Evolutionary conservation across 768 basidiomycete genomes (phyloP).

Genomic region (Aureoboletus auriporus): DNA sequence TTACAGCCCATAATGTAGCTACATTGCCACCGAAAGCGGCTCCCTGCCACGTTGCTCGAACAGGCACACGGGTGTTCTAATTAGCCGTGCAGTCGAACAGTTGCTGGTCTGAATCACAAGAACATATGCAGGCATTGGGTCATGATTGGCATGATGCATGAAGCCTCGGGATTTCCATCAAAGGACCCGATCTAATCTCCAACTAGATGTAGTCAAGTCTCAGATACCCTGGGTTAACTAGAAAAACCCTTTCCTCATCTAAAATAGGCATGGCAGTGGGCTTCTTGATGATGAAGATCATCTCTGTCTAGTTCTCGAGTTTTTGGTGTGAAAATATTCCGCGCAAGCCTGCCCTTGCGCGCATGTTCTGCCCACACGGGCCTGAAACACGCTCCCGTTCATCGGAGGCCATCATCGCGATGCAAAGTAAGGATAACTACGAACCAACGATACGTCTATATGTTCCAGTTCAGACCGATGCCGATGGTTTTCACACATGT

Average conservation of each 20-base stretch:
- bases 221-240: slow-evolving; percentile 31
- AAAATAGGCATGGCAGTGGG: slow-evolving; percentile 36
- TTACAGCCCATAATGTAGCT: too few relatives aligned
- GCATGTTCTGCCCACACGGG: slow-evolving; percentile 66
- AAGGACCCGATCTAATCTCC: background rate
- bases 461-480: too few relatives aligned
- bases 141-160: too few relatives aligned
- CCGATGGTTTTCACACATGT: too few relatives aligned
- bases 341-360: slow-evolving; percentile 55
- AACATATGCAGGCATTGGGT: background rate
- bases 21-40: background rate
- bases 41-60: background rate
- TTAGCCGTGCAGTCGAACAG: background rate
- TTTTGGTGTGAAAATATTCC: slow-evolving; percentile 60
- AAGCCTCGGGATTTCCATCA: too few relatives aligned
- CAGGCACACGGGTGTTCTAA: background rate
- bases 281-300: slow-evolving; percentile 34
- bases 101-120: background rate
- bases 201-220: slow-evolving; percentile 9
- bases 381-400: slow-evolving; percentile 62
- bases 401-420: slow-evolving; percentile 5
- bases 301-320: slow-evolving; percentile 28
- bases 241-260: slow-evolving; percentile 36
- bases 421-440: too few relatives aligned
- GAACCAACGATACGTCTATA: too few relatives aligned